Base-by-base conservation (phyloP, 768 basidiomycete genomes). In the Hygrocybe punicea region DNA sequence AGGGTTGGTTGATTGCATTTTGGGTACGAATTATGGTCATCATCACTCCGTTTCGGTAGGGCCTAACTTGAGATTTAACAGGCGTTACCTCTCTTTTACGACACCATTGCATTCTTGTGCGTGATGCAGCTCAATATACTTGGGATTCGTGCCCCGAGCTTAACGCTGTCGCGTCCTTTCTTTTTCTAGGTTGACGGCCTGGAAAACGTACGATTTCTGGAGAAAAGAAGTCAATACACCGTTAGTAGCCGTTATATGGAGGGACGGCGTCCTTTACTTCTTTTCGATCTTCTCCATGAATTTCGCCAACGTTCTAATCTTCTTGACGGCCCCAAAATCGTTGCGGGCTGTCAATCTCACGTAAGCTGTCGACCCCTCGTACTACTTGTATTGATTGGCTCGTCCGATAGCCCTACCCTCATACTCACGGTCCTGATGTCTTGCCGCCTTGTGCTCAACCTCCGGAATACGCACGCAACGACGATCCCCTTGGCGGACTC, bases 271-370 rank as follows among this genome's bases (percentile, higher is more conserved):
- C 2, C n/a, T 66, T 13, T 69, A 69, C 53, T 69, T 69, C 36
- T 59, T 63, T 17, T 64, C 61, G 16, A 66, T 67, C 34, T 66
- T 69, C 46, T 56, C 62, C n/a, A 66, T 67, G 65, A 69, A 67
- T 48, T n/a, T 59, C 9, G 39, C 59, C 39, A 68, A 66, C 45
- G 61, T 66, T 19, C 34, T 65, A 34, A 60, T 68, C 17, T 65
- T 66, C 44, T 40, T 63, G 3, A 63, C 25, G 4, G 23, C 19
- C 57, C 40, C 65, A 40, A 53, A 53, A 36, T 21, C 40, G 10
- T 35, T 68, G 2, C 59, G 61, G 24, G 62, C 61, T 2, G 52
- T 65, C 21, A 68, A 68, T 47, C 29, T 29, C 29, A 29, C 29
- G 29, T 29, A 29, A 29, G 29, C 8, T 29, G 29, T 29, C 29